Conservation (phyloP, 805 yeast species). For the Pichia pseudocactophila region DNA sequence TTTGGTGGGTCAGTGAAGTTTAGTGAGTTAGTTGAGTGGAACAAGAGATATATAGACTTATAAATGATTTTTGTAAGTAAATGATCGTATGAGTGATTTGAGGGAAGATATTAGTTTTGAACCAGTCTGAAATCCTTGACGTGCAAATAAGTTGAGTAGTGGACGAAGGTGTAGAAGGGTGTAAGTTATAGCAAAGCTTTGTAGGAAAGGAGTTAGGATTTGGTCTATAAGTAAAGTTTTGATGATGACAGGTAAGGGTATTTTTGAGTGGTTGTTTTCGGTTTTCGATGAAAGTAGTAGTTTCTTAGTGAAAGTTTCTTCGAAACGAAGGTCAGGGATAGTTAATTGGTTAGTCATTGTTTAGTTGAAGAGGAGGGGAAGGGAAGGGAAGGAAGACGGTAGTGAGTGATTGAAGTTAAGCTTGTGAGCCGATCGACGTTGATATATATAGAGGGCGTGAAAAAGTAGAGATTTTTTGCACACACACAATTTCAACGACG, state of each 20-base stretch:
- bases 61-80: neutral
- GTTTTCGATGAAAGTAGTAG: constrained; percentile 7
- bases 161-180: constrained; percentile 31
- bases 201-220: constrained; percentile 46
- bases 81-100: neutral
- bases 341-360: constrained; percentile 6
- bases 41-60: constrained; percentile 22
- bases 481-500: neutral
- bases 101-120: neutral
- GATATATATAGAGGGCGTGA: neutral
- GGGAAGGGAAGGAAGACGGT: neutral
- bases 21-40: constrained; percentile 72
- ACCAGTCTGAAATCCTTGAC: neutral
- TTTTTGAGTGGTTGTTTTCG: constrained; percentile 8
- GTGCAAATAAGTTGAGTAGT: constrained; percentile 7
- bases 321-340: constrained; percentile 62
- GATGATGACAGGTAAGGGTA: constrained; percentile 33
- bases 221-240: constrained; percentile 46
- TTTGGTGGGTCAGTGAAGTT: constrained; percentile 91
- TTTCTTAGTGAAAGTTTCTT: constrained; percentile 47
- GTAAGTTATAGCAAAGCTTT: constrained; percentile 41
- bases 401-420: too few species aligned
- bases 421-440: neutral
- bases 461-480: too few species aligned
- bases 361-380: neutral